Conservation (phyloP, 345 rosid genomes). For the Lepidium africanum region DNA sequence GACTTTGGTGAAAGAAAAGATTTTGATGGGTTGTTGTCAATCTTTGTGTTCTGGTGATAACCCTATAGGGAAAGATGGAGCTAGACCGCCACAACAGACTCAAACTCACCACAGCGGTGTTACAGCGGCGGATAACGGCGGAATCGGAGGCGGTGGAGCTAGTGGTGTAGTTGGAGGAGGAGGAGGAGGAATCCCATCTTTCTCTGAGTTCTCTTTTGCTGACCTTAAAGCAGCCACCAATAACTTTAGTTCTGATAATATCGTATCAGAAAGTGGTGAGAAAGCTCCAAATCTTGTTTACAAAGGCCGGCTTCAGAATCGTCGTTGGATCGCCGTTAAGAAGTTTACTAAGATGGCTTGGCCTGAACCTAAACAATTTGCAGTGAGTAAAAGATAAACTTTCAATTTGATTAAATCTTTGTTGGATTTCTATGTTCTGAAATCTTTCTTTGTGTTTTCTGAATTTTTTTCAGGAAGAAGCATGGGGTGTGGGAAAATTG, state of each 20-base stretch:
- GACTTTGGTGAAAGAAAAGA: constrained; percentile 6
- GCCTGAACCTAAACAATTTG: constrained; percentile 80
- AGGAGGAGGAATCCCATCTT: constrained; percentile 38
- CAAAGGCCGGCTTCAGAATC: constrained; percentile 60
- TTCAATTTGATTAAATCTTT: not conserved
- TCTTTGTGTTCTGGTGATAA: constrained; percentile 43
- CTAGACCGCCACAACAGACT: constrained; percentile 22
- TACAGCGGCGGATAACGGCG: constrained; percentile 31
- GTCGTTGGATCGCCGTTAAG: constrained; percentile 78
- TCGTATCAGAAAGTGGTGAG: constrained; percentile 72
- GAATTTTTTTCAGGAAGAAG: constrained; percentile 61
- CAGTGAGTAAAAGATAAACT: constrained; percentile 20
- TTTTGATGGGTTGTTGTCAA: constrained; percentile 73
- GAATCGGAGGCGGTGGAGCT: constrained; percentile 26
- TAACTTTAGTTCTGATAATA: constrained; percentile 58
- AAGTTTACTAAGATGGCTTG: constrained; percentile 76
- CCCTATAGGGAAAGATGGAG: constrained; percentile 34
- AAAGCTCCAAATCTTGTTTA: constrained; percentile 59
- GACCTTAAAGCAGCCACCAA: constrained; percentile 66
- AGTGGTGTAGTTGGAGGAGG: constrained; percentile 15
- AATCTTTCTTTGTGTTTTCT: not conserved
- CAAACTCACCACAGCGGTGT: constrained; percentile 25
- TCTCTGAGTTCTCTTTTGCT: constrained; percentile 56
- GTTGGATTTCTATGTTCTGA: not conserved
- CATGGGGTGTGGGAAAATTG: constrained; percentile 82